Evolutionary conservation across 768 basidiomycete species (phyloP), one percentile per base, ranked within the genome.

Genomic region (Suillus fuscotomentosus): DNA sequence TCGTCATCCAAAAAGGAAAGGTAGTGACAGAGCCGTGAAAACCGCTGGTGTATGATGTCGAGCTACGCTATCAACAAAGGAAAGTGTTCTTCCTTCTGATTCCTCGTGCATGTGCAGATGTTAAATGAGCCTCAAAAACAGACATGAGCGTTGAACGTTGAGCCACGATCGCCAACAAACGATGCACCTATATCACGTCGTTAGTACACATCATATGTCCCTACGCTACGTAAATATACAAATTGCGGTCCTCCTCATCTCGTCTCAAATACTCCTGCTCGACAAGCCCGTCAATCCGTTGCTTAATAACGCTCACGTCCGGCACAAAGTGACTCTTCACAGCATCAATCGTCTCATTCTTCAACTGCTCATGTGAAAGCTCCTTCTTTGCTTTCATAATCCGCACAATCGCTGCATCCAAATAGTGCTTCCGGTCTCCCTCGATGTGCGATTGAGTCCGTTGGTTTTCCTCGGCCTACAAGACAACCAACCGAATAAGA

Each of bases 401-500:
- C 7, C 97, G 89, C 41, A 99, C 97, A 70, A 99, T 96, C 24
- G 96, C 96, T 0, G 97, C 95, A 69, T 99, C 95, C 15, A 99
- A 82, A 64, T 89, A 88, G 70, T 89, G 85, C 65, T 89, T 88
- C 65, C 97, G 86, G 75, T 98, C 95, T 42, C 88, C 87, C 68
- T 96, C 92, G 45, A 99, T 94, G 54, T 90, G 84, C 2, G 83
- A 84, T 70, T 94, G 93, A 6, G 94, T 96, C 63, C 87, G 85
- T 65, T 85, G 84, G 24, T 89, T 86, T 78, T 99, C 97, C 72
- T 98, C 96, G 42, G 86, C 84, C 94, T 95, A 68, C 20, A 24
- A 2, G 15, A 27, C 20, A 41, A 24, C 24, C 15, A 41, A 20
- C 56, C 38, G 3, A 41, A 27, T 41, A 5, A 57, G 38, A 24